Conservation (phyloP, 352 stramenopile genomes). For the Phytophthora europaea region DNA sequence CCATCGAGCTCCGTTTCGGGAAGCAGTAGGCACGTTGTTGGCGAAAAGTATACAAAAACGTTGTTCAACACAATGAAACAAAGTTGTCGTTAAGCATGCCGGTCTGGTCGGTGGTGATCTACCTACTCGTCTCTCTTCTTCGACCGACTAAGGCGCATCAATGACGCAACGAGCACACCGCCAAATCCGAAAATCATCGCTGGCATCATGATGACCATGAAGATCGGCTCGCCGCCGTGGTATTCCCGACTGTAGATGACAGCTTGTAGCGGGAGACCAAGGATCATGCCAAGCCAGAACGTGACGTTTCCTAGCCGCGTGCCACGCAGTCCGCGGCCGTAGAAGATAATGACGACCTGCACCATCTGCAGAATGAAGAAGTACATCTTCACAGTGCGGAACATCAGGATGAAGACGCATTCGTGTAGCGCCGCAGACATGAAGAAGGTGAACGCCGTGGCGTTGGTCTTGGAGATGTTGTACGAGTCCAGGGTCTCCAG, state of each 20-base stretch:
- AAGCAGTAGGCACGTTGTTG: slow-evolving; percentile 2
- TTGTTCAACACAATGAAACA: neutral
- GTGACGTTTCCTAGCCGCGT: slow-evolving; percentile 83
- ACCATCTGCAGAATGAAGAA: slow-evolving; percentile 96
- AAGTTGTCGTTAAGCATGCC: neutral
- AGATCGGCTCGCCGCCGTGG: slow-evolving; percentile 81
- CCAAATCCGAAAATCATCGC: slow-evolving; percentile 77
- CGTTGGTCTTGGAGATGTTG: slow-evolving; percentile 78
- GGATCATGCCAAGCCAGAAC: slow-evolving; percentile 86
- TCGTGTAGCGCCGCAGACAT: slow-evolving; percentile 97
- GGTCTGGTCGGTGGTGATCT: neutral
- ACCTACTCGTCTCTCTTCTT: slow-evolving; percentile 39
- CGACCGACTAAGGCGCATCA: slow-evolving; percentile 50
- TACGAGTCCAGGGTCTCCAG: slow-evolving; percentile 80
- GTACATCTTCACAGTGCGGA: slow-evolving; percentile 94
- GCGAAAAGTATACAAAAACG: too few species aligned
- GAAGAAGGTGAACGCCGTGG: slow-evolving; percentile 93
- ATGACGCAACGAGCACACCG: slow-evolving; percentile 52
- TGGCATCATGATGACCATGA: slow-evolving; percentile 83
- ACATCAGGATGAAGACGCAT: slow-evolving; percentile 95
- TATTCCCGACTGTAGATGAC: slow-evolving; percentile 89
- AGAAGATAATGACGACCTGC: slow-evolving; percentile 94
- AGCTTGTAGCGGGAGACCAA: slow-evolving; percentile 74
- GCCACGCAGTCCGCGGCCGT: slow-evolving; percentile 75
- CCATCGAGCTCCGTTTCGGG: slow-evolving; percentile 31